Evolutionary conservation across 73 alveolate species (phyloP), one percentile per base, ranked within the genome.

Genomic region (Diophrys sp.): DNA sequence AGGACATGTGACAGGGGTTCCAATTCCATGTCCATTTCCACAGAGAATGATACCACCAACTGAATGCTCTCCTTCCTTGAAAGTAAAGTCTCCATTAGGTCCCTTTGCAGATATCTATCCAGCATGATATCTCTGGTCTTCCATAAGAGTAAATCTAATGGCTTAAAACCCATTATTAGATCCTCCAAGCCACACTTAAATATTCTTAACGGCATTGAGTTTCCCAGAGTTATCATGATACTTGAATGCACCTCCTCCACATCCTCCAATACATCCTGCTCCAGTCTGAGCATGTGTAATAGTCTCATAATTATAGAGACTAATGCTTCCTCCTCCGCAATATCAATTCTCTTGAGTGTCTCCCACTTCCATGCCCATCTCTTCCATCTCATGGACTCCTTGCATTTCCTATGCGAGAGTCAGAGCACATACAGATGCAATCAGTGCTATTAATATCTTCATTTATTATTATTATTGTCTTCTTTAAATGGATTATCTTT

Each of bases 131-230:
- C 62, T 11, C 5, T 11, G 62, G 18, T 5, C 5, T 5, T 44
- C 62, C 5, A 44, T 44, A 18, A 44, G 62, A 44, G 62, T 44
- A 44, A 44, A 44, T 18, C 62, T 44, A 11, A 44, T 44, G 18
- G 62, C 62, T 44, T 44, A 11, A 44, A 11, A 44, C 62, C 62
- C 62, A 44, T 44, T 44, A 44, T 44, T 44, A 44, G 18, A 5
- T 11, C n/a, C 62, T 44, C 62, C 62, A 44, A 44, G 62, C 62
- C 62, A 44, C 62, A 44, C 62, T 44, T 44, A 44, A 44, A 44
- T 44, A 44, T 5, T 44, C 18, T 44, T 44, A 18, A 44, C 62
- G 5, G 62, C n/a, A 44, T 44, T 44, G 18, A 44, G 18, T 5
- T 18, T 18, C 18, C 62, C 62, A 44, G 5, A 11, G 5, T 11